A percentile compares a stretch with the other conserved stretches of the same genome.
Evolutionary conservation across 306 rosid genomes (phyloP).

Genomic region (Cucumis melo): DNA sequence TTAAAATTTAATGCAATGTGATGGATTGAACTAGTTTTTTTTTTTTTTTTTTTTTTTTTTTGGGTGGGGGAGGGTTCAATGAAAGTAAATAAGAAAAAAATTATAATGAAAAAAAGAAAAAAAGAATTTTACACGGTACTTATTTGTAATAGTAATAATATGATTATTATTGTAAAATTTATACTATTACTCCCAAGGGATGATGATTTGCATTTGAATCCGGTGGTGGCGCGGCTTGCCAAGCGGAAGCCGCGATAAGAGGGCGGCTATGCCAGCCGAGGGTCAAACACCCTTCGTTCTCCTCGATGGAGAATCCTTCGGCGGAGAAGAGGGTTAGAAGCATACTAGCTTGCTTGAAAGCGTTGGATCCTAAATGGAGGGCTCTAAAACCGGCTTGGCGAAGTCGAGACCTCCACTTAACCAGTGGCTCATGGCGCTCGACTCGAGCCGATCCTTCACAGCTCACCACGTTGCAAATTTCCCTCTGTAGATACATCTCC

Average conservation of each 20-base stretch:
- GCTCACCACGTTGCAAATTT: conserved; percentile 71
- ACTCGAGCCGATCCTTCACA: conserved; percentile 67
- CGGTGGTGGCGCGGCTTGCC: conserved; percentile 31
- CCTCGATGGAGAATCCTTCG: conserved; percentile 70
- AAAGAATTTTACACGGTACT: conserved; percentile 4
- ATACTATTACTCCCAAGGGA: not conserved
- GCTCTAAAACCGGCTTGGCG: conserved; percentile 49
- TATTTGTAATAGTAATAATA: not conserved
- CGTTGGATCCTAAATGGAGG: conserved; percentile 59
- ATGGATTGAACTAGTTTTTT: not conserved
- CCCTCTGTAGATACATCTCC: conserved; percentile 62
- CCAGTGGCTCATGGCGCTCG: conserved; percentile 72
- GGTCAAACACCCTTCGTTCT: conserved; percentile 67
- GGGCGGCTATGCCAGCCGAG: conserved; percentile 92
- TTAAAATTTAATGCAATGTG: conserved; percentile 5
- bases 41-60: not conserved
- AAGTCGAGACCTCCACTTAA: conserved; percentile 51
- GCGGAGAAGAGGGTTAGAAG: conserved; percentile 64
- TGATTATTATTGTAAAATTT: not conserved
- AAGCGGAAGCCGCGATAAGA: conserved; percentile 76
- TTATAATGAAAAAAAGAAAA: not conserved
- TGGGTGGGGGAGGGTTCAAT: not conserved
- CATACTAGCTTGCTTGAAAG: conserved; percentile 83
- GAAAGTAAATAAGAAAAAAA: not conserved
- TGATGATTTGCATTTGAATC: not conserved